Conservation (phyloP, 2,329 filamentous ascomycete genomes). For the Cercospora nicotianae region DNA sequence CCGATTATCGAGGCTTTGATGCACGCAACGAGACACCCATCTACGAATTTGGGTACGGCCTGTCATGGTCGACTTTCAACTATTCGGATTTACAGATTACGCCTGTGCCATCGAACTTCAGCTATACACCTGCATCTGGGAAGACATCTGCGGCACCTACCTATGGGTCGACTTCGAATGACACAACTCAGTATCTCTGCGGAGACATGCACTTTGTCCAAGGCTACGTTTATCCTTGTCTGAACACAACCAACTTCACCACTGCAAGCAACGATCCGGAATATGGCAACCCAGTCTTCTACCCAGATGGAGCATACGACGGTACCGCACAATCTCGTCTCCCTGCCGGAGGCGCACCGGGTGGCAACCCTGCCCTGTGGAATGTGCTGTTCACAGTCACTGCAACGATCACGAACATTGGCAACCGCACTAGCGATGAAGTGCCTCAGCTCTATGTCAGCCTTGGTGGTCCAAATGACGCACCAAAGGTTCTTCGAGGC, state of each 20-base stretch:
- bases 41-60: constrained; percentile 47
- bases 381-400: constrained; percentile 59
- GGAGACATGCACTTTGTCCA: background rate
- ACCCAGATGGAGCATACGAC: background rate
- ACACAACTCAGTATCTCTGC: background rate
- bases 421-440: constrained; percentile 52
- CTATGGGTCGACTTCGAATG: background rate
- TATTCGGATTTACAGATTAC: constrained; percentile 34
- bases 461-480: constrained; percentile 36
- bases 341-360: background rate
- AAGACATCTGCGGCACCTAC: background rate
- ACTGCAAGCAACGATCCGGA: background rate
- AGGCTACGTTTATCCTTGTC: background rate
- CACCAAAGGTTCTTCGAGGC: constrained; percentile 50
- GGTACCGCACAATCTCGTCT: background rate
- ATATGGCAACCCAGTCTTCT: background rate
- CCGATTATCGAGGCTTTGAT: constrained; percentile 49
- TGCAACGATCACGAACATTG: constrained; percentile 63
- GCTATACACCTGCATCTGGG: background rate
- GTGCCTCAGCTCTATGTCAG: constrained; percentile 57
- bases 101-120: constrained; percentile 57
- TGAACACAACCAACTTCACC: background rate
- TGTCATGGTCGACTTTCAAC: constrained; percentile 48
- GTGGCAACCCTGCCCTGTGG: constrained; percentile 59
- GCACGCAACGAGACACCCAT: constrained; percentile 42